These are phyloP conservation scores for Colletotrichum orbiculare DNA, from an alignment of 2,329 filamentous ascomycete genomes.

Conservation along the genomic window DNA sequence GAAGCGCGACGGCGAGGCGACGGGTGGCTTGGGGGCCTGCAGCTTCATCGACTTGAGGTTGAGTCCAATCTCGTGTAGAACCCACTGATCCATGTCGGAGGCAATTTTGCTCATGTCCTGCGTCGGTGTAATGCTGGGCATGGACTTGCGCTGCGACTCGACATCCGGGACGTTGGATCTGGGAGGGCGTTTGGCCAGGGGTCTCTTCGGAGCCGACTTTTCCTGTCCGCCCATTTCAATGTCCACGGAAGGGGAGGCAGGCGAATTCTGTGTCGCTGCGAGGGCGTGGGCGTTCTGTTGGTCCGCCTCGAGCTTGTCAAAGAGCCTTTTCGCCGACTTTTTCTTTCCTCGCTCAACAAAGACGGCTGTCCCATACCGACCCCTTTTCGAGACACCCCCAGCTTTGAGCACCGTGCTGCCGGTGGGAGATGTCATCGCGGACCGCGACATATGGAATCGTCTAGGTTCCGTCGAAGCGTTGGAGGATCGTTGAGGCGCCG, in stretches of 20 bases:
- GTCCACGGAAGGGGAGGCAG: not conserved
- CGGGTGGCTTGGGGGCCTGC: constrained; percentile 41
- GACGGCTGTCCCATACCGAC: constrained; percentile 57
- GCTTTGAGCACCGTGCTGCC: constrained; percentile 40
- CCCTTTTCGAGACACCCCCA: constrained; percentile 52
- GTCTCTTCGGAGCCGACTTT: constrained; percentile 26
- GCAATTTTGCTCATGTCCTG: constrained; percentile 62
- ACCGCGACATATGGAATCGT: constrained; percentile 66
- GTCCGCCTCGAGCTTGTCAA: constrained; percentile 44
- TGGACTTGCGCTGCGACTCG: constrained; percentile 29
- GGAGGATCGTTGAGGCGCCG: constrained; percentile 28
- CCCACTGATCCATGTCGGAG: constrained; percentile 68
- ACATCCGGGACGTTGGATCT: not conserved
- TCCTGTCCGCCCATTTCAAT: constrained; percentile 7
- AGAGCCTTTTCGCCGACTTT: constrained; percentile 41
- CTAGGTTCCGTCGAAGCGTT: constrained; percentile 52
- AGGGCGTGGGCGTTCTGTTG: not conserved
- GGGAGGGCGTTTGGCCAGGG: constrained; percentile 29
- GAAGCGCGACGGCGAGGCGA: constrained; percentile 52
- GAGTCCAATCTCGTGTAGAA: constrained; percentile 67
- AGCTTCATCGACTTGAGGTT: constrained; percentile 61
- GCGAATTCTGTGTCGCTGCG: not conserved
- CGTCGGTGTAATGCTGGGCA: constrained; percentile 47
- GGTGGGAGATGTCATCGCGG: constrained; percentile 50
- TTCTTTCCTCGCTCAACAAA: constrained; percentile 66